Evolutionary conservation across 2,329 filamentous ascomycete species (phyloP).

Genomic region (Ascochyta fabae): DNA sequence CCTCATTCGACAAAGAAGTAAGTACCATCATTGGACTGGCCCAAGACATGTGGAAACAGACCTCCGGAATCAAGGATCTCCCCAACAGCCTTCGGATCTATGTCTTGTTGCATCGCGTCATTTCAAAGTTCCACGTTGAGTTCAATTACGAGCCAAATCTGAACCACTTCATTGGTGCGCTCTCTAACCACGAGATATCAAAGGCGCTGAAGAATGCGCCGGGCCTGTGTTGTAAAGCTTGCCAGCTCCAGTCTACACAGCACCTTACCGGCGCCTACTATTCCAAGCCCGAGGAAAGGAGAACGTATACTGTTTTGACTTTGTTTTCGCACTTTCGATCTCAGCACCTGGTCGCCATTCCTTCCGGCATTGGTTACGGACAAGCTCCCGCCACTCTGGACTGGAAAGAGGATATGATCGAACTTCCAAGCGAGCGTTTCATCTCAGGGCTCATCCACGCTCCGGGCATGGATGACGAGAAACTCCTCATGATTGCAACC

Average conservation of each 20-base stretch:
- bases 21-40: constrained; percentile 57
- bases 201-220: constrained; percentile 53
- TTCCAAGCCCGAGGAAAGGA: constrained; percentile 48
- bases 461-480: constrained; percentile 64
- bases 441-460: constrained; percentile 58
- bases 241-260: constrained; percentile 39
- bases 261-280: constrained; percentile 40
- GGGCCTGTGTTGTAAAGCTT: constrained; percentile 54
- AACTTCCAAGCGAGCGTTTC: constrained; percentile 60
- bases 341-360: constrained; percentile 54
- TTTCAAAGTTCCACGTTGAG: constrained; percentile 62
- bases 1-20: constrained; percentile 49
- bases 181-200: constrained; percentile 51
- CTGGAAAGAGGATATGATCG: constrained; percentile 68
- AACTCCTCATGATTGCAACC: constrained; percentile 59
- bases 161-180: constrained; percentile 59
- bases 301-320: constrained; percentile 57
- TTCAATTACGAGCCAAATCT: constrained; percentile 66
- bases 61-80: constrained; percentile 66
- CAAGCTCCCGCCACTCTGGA: constrained; percentile 47
- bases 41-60: constrained; percentile 67
- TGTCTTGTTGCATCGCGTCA: constrained; percentile 68
- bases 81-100: constrained; percentile 68
- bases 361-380: constrained; percentile 31
- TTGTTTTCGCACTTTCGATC: constrained; percentile 67